Base-by-base conservation (phyloP, 2,329 filamentous ascomycete genomes). In the Ophiocordyceps polyrhachis-furcata region DNA sequence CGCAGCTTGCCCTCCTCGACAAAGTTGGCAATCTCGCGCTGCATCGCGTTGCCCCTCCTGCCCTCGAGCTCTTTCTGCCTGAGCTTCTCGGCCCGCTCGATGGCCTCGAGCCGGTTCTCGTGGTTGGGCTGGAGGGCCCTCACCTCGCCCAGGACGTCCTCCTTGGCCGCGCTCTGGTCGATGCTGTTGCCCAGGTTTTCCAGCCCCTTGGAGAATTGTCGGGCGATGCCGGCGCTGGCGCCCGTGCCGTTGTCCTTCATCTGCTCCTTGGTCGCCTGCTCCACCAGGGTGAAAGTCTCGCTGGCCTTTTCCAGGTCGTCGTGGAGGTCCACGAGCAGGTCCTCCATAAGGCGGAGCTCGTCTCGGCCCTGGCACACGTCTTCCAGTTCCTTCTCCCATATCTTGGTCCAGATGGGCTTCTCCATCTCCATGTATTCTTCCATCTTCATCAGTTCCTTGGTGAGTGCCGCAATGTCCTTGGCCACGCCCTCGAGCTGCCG, bases 181-280 rank as follows among this genome's bases (percentile, higher is more conserved):
- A 62, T 53, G 46, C 64, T 69, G 55, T 69, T 69, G 46, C 79
- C 66, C 44, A 69, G 68, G 51, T 65, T 70, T 42, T 58, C 58
- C 3, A 79, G 61, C 1, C 73, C 73, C 51, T 67, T 69, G 44
- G 72, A 73, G 50, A 79, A 71, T 43, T 71, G 69, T 8, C 72
- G 62, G 17, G 74, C 75, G 5, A 69, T 69, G 41, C 64, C 67
- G 12, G 66, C 64, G 43, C 69, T 67, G 37, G 61, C 60, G 5
- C 64, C 62, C 6, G 73, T 73, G 43, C 74, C 73, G 42, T 67
- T 73, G 48, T 82, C 81, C 58, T 93, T 85, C 63, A 93, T 83
- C 59, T 98, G 91, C 63, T 96, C 87, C 64, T 93, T 94, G n/a
- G 88, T 96, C 9, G 91, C 91, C 63, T 96, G 83, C 63, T 98